Conservation (phyloP, 352 stramenopile genomes). For the Phytophthora europaea region DNA sequence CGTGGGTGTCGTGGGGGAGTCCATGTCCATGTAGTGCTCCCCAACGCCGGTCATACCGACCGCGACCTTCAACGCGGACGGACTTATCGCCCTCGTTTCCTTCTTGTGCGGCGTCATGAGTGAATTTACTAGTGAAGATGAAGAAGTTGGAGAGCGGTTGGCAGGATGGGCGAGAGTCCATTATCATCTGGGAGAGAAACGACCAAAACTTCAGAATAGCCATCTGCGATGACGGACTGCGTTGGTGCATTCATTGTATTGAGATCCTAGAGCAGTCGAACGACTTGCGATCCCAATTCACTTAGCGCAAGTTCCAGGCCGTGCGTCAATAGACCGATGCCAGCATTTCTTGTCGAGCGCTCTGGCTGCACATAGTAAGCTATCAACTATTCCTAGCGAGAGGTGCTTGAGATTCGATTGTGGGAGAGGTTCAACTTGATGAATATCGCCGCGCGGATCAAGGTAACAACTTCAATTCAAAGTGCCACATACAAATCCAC, state of each 20-base stretch:
- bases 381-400: no score
- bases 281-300: not conserved
- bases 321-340: conserved; percentile 20
- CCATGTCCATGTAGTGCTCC: conserved; percentile 38
- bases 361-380: no score
- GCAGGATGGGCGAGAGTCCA: conserved; percentile 23
- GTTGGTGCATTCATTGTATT: conserved; percentile 7
- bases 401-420: no score
- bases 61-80: conserved; percentile 18
- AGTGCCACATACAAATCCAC: no score
- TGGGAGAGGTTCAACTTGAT: no score
- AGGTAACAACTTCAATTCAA: no score
- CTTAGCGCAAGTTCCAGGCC: conserved; percentile 6
- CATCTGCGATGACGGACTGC: not conserved
- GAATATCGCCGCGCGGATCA: no score
- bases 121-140: conserved; percentile 9
- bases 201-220: conserved; percentile 9
- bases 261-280: conserved; percentile 32
- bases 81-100: conserved; percentile 13
- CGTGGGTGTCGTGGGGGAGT: conserved; percentile 31
- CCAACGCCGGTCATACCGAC: conserved; percentile 22
- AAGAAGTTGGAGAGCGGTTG: conserved; percentile 13
- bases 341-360: no score
- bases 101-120: conserved; percentile 11
- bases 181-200: conserved; percentile 40